A percentile compares a stretch with the other conserved stretches of the same genome.
These are phyloP conservation scores for Globisporangium sylvaticum DNA, from an alignment of 352 stramenopile species.

Conservation along the genomic window DNA sequence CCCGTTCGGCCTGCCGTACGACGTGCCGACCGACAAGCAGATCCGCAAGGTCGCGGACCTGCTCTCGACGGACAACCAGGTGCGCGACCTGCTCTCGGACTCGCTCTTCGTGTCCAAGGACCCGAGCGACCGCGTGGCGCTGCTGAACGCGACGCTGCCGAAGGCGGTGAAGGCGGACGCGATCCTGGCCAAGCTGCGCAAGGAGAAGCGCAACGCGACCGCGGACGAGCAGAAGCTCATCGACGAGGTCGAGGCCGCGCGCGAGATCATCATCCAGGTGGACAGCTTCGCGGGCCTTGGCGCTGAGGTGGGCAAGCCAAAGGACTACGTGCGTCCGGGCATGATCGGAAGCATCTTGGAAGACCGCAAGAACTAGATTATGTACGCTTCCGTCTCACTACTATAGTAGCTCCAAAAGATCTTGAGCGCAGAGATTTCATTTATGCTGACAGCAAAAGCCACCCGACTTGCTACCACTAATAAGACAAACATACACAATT, in stretches of 20 bases:
- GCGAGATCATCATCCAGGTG: conserved; percentile 97
- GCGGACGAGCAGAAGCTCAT: conserved; percentile 93
- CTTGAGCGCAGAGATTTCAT: conserved; percentile 13
- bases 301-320: conserved; percentile 67
- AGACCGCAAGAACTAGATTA: conserved; percentile 28
- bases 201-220: conserved; percentile 93
- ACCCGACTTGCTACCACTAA: neutral
- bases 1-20: conserved; percentile 93
- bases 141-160: conserved; percentile 71
- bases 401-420: neutral
- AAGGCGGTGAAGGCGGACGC: conserved; percentile 92
- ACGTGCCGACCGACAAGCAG: conserved; percentile 86
- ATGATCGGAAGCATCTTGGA: conserved; percentile 58
- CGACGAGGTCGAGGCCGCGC: conserved; percentile 92
- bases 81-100: conserved; percentile 66
- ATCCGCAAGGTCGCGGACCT: conserved; percentile 67
- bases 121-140: conserved; percentile 54
- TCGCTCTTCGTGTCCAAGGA: conserved; percentile 78
- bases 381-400: neutral
- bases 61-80: conserved; percentile 65
- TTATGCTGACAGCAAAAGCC: conserved; percentile 10
- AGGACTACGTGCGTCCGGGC: conserved; percentile 88
- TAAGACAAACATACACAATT: neutral
- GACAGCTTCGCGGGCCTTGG: conserved; percentile 90
- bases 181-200: conserved; percentile 88